Percentiles rank a stretch among this genome's conserved stretches.
Evolutionary conservation across 192 early-diverging fungal species (phyloP).

Genomic region (Haplosporangium gracile): DNA sequence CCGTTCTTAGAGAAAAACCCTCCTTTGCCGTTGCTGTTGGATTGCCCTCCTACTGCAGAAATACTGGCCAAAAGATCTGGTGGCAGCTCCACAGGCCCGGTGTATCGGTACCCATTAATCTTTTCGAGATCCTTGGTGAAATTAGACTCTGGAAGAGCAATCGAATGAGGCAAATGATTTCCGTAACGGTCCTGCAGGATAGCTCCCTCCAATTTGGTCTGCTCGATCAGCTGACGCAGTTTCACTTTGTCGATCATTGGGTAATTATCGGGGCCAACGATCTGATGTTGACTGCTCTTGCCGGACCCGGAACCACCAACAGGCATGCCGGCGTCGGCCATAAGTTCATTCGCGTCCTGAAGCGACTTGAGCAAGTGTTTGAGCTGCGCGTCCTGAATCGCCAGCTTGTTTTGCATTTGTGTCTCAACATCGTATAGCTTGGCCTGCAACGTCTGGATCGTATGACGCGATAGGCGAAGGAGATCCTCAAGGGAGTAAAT

Average conservation of each 20-base stretch:
- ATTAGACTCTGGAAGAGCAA: slow-evolving; percentile 21
- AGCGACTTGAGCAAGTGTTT: slow-evolving; percentile 73
- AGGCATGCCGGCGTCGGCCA: slow-evolving; percentile 59
- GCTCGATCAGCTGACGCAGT: slow-evolving; percentile 40
- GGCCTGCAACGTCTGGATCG: slow-evolving; percentile 79
- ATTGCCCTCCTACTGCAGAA: background rate
- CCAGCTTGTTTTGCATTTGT: slow-evolving; percentile 76
- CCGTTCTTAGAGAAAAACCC: slow-evolving; percentile 16
- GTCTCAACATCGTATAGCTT: slow-evolving; percentile 77
- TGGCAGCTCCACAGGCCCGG: slow-evolving; percentile 1
- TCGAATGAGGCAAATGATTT: slow-evolving; percentile 28
- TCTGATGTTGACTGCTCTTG: background rate
- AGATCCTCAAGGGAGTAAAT: slow-evolving; percentile 76
- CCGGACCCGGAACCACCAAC: slow-evolving; percentile 13
- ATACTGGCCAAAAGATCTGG: slow-evolving; percentile 19
- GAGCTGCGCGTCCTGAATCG: slow-evolving; percentile 77
- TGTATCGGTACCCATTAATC: slow-evolving; percentile 34
- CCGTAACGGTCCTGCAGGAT: slow-evolving; percentile 49
- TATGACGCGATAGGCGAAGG: slow-evolving; percentile 83
- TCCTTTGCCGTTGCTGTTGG: background rate
- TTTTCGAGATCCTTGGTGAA: slow-evolving; percentile 35
- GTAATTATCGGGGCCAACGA: slow-evolving; percentile 2
- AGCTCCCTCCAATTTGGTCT: slow-evolving; percentile 52
- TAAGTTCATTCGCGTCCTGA: slow-evolving; percentile 66
- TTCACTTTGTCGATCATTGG: slow-evolving; percentile 49